Percentiles rank a stretch among this genome's conserved stretches.
Conservation (phyloP, 1,284 basidiomycete species). For the Cryptococcus maquisensis region DNA sequence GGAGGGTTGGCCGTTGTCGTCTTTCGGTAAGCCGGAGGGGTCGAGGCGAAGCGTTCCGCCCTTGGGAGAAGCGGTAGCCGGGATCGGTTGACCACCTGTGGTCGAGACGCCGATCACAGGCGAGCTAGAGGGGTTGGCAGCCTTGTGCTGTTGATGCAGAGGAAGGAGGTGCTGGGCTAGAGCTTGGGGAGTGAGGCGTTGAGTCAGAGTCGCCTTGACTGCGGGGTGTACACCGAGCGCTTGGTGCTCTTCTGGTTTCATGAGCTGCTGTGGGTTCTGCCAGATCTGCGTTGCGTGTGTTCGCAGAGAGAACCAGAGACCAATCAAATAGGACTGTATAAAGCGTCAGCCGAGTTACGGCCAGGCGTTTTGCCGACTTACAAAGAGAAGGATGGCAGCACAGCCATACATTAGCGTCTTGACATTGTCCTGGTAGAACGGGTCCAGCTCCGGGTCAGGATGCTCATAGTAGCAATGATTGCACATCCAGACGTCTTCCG, state of each 20-base stretch:
- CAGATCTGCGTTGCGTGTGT: constrained; percentile 99
- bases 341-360: constrained; percentile 8
- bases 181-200: constrained; percentile 57
- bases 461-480: constrained; percentile 93
- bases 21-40: neutral
- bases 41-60: neutral
- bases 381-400: constrained; percentile 79
- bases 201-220: constrained; percentile 69
- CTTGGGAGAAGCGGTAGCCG: neutral
- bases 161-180: constrained; percentile 46
- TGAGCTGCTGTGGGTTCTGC: constrained; percentile 89
- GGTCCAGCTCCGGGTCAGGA: constrained; percentile 84
- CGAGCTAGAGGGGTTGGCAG: neutral
- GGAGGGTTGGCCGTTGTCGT: neutral
- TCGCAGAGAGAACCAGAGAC: constrained; percentile 96
- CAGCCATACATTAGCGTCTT: constrained; percentile 93
- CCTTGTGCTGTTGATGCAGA: constrained; percentile 29
- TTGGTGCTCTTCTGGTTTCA: constrained; percentile 61
- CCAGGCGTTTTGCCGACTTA: constrained; percentile 52
- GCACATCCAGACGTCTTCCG: constrained; percentile 71
- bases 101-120: neutral
- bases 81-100: neutral
- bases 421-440: constrained; percentile 94
- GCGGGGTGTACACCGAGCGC: constrained; percentile 47
- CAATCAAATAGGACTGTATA: constrained; percentile 88